phyloP scores from a whole-genome alignment of 2,329 filamentous ascomycete genomes.

The Colletotrichum tabaci region DNA sequence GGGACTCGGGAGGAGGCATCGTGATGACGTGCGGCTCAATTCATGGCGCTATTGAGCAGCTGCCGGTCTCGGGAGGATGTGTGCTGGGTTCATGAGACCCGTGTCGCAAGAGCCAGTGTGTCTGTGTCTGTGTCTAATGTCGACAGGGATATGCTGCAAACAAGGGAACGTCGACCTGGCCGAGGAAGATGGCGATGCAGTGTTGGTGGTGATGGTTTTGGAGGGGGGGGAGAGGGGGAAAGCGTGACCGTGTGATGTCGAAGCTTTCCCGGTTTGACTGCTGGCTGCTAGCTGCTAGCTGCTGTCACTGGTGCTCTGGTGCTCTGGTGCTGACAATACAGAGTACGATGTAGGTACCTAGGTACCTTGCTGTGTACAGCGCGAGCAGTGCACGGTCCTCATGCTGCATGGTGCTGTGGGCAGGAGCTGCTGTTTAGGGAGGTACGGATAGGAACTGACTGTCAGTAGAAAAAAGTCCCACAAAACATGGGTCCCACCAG shows the following conservation, averaged over 20 bases:
- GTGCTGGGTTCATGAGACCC: background rate
- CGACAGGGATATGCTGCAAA: slow-evolving; percentile 13
- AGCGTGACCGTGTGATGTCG: background rate
- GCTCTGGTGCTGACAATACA: too few relatives aligned
- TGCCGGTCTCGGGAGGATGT: background rate
- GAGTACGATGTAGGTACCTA: too few relatives aligned
- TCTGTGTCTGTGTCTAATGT: background rate
- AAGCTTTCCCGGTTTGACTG: background rate
- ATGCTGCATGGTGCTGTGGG: too few relatives aligned
- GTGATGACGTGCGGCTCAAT: slow-evolving; percentile 37
- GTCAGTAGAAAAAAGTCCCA: too few relatives aligned
- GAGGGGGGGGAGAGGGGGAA: too few relatives aligned
- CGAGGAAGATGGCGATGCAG: background rate
- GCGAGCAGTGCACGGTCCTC: too few relatives aligned
- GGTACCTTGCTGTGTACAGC: too few relatives aligned
- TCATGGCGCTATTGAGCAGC: slow-evolving; percentile 29
- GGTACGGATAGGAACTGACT: too few relatives aligned
- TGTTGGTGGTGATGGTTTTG: slow-evolving; percentile 2
- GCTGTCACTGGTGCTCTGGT: too few relatives aligned
- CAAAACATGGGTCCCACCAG: background rate
- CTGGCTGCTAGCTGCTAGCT: too few relatives aligned
- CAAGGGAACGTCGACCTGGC: slow-evolving; percentile 1
- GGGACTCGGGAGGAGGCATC: slow-evolving; percentile 46
- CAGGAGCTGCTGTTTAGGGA: too few relatives aligned
- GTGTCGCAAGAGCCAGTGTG: background rate